phyloP scores from a whole-genome alignment of 2,329 filamentous ascomycete genomes.

The Canariomyces notabilis region DNA sequence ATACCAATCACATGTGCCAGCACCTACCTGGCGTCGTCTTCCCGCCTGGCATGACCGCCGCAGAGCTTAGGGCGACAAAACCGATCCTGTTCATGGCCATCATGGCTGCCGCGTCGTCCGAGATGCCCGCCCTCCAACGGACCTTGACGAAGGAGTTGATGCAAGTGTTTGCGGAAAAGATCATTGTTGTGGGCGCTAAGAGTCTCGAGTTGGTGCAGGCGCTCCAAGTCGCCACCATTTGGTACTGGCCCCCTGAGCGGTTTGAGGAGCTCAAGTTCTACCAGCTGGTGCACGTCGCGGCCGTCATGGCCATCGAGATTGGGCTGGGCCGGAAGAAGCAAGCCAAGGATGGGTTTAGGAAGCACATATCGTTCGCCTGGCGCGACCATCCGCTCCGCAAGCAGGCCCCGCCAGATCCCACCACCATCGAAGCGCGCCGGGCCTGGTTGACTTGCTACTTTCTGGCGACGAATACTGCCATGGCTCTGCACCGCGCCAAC shows the following conservation, averaged over 20 bases:
- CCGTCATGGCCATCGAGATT: conserved; percentile 77
- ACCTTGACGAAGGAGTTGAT: conserved; percentile 65
- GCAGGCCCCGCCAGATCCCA: conserved; percentile 44
- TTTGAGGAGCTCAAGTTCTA: conserved; percentile 88
- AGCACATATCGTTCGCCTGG: conserved; percentile 36
- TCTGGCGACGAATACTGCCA: conserved; percentile 53
- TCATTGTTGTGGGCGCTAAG: conserved; percentile 73
- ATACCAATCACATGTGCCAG: conserved; percentile 53
- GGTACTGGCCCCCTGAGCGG: conserved; percentile 79
- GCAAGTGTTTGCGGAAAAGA: conserved; percentile 65
- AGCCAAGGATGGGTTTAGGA: conserved; percentile 30
- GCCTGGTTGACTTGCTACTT: conserved; percentile 58
- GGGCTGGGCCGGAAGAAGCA: conserved; percentile 54
- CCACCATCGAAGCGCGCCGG: conserved; percentile 50
- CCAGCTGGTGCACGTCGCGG: conserved; percentile 75
- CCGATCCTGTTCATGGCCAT: conserved; percentile 67
- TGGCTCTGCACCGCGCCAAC: conserved; percentile 57
- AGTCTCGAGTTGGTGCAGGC: conserved; percentile 78
- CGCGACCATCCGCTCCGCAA: conserved; percentile 40
- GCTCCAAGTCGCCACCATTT: conserved; percentile 68
- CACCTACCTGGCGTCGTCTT: conserved; percentile 62
- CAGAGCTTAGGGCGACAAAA: conserved; percentile 52
- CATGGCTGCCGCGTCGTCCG: conserved; percentile 60
- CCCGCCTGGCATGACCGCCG: conserved; percentile 46
- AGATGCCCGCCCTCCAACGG: conserved; percentile 52